phyloP scores from a whole-genome alignment of 1,284 basidiomycete species.

The Acaromyces ingoldii region DNA sequence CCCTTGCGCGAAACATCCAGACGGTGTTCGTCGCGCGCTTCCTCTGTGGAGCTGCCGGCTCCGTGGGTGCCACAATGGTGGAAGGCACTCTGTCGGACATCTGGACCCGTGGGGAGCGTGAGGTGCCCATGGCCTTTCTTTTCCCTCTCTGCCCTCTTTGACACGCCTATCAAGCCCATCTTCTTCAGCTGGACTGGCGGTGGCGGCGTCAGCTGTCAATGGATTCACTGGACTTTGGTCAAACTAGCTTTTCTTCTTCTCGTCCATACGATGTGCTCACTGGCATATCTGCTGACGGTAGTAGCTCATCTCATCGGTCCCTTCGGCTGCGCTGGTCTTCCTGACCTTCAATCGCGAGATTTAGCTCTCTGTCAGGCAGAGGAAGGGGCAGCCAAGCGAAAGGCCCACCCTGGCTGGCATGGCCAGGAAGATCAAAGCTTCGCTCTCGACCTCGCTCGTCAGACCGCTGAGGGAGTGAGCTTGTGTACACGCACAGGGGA shows the following conservation, averaged over 20 bases:
- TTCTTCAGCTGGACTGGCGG: conserved; percentile 59
- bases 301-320: conserved; percentile 1
- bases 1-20: conserved; percentile 61
- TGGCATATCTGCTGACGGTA: conserved; percentile 40
- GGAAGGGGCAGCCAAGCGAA: too few species aligned
- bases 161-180: conserved; percentile 65
- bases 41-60: conserved; percentile 64
- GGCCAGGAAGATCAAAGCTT: too few species aligned
- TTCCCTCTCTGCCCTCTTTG: conserved; percentile 53
- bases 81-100: conserved; percentile 50
- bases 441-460: too few species aligned
- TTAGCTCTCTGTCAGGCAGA: too few species aligned
- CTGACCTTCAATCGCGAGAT: conserved; percentile 7
- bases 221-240: conserved; percentile 66
- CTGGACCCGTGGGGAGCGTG: conserved; percentile 36
- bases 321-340: conserved; percentile 14
- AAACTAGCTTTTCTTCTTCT: not conserved
- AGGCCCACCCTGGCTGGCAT: too few species aligned
- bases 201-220: conserved; percentile 72
- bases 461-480: too few species aligned
- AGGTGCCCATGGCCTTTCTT: conserved; percentile 61
- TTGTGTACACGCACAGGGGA: too few species aligned
- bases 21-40: conserved; percentile 68
- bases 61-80: conserved; percentile 65
- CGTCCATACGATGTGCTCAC: not conserved